Conservation (phyloP, 2,329 filamentous ascomycete genomes). For the Fusarium annulatum region DNA sequence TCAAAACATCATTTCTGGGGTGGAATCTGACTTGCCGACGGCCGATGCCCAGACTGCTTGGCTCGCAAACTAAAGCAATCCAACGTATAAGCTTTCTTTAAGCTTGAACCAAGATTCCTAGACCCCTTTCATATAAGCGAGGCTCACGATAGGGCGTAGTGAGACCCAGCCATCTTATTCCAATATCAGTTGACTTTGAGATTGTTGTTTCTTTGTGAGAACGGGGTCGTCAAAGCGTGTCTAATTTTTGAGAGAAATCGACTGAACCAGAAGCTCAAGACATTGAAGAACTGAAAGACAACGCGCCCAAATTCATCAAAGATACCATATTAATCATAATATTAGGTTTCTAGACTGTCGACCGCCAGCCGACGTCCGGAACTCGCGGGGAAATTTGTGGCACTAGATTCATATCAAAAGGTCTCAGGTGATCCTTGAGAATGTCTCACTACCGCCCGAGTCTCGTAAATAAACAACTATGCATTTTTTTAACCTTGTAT, state of each 20-base stretch:
- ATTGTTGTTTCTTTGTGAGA: neutral
- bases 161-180: neutral
- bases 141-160: neutral
- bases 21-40: constrained; percentile 1
- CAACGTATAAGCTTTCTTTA: constrained; percentile 8
- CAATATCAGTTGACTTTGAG: neutral
- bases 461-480: constrained; percentile 19
- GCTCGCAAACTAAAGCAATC: neutral
- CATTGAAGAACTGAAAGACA: neutral
- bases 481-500: constrained; percentile 32
- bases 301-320: neutral
- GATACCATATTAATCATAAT: neutral
- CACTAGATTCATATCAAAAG: neutral
- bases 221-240: neutral
- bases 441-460: constrained; percentile 4
- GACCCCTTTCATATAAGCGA: neutral
- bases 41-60: constrained; percentile 21
- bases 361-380: neutral
- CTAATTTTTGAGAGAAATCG: neutral
- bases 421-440: neutral
- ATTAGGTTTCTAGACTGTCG: fast-evolving
- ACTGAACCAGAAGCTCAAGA: too few species aligned
- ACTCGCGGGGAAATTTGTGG: neutral
- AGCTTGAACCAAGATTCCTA: neutral
- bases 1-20: neutral